Base-by-base conservation (phyloP, 257 asterid species). In the Apocynum venetum region DNA sequence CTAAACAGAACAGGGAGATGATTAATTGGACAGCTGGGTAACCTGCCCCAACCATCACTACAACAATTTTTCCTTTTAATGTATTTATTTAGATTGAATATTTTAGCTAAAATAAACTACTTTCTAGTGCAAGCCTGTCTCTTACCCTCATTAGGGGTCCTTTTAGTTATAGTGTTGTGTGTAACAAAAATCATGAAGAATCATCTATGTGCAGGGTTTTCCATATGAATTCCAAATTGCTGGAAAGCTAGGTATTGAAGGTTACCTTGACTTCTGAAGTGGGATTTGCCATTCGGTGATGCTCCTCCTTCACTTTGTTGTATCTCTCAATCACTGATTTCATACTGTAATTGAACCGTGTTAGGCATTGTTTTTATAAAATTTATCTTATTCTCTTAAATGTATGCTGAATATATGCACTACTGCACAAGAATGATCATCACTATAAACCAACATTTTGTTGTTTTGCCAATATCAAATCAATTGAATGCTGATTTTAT, bases 201-300 rank as follows among this genome's bases (percentile, higher is more conserved):
- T 56, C 51, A 75, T 56, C 52, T 36, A 65, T 14, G 49, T 61
- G 48, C 70, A 55, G 71, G 43, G 11, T 40, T 36, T 56, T 38
- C 1, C 43, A 4, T 53, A 20, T 78, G 47, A 41, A 55, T 64
- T 8, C 44, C 71, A 25, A 60, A 36, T 69, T 46, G 64, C 72
- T 78, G 63, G 72, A 69, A 59, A 74, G 66, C 57, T 36, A 20
- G 48, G 70, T 47, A 73, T 55, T 78, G 74, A 75, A 77, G 70
- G 51, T 78, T 86, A 90, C 96, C 93, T 85, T 90, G 85, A 87
- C 82, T 91, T 92, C 95, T n/a, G 97, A 85, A 47, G 84, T 87
- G 7, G 88, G 90, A 85, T 87, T 86, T 57, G 86, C 88, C 76
- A 84, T 71, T 76, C 89, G 91, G 15, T 87, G 83, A 65, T 86